phyloP scores from a whole-genome alignment of 352 stramenopile genomes.

The Pseudoperonospora humuli region DNA sequence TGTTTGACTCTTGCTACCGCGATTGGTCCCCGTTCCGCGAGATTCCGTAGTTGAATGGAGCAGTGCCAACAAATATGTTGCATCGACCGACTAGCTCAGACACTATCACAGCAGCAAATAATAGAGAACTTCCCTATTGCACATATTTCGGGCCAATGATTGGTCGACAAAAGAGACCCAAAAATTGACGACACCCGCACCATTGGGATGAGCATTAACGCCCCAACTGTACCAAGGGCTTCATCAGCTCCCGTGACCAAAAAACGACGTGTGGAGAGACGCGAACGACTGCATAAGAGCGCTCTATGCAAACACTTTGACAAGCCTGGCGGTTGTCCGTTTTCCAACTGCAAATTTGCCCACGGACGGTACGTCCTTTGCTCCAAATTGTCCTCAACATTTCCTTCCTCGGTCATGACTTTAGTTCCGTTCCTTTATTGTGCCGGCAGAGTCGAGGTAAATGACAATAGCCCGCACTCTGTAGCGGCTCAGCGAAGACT shows the following conservation, averaged over 20 bases:
- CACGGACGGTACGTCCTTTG: constrained; percentile 41
- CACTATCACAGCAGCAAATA: not conserved
- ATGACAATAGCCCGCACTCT: constrained; percentile 44
- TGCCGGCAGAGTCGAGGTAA: constrained; percentile 34
- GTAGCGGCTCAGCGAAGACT: constrained; percentile 73
- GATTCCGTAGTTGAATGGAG: constrained; percentile 43
- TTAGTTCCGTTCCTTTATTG: not conserved
- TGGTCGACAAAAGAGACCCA: constrained; percentile 6
- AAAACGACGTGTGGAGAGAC: constrained; percentile 56
- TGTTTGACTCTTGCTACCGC: constrained; percentile 81
- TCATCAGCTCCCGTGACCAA: constrained; percentile 24
- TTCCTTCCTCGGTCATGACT: not conserved
- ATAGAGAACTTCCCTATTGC: too few relatives aligned
- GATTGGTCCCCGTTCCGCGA: constrained; percentile 77
- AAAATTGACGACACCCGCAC: not conserved
- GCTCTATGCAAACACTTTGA: constrained; percentile 83
- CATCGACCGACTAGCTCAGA: not conserved
- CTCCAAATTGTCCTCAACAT: not conserved
- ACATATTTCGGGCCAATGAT: too few relatives aligned
- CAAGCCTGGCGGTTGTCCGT: constrained; percentile 75
- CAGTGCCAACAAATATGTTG: not conserved
- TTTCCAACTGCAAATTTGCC: constrained; percentile 76
- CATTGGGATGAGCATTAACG: not conserved
- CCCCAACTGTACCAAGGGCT: not conserved
- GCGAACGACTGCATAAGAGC: constrained; percentile 65